Base-by-base conservation (phyloP, 139 green algal genomes). In the Volvox reticuliferus region DNA sequence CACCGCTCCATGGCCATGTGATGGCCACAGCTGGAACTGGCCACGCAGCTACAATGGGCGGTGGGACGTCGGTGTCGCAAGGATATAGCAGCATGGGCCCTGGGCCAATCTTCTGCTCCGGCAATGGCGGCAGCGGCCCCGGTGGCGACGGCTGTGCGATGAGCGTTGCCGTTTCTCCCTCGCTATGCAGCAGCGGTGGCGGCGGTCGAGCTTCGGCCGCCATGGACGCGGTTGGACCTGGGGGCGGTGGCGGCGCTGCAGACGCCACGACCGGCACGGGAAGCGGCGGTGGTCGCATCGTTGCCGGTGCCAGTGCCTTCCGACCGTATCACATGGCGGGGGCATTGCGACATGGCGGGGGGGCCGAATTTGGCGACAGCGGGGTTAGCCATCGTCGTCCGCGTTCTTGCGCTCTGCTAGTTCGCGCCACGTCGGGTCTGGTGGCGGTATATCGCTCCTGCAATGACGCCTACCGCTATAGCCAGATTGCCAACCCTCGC, bases 391-490 rank as follows among this genome's bases (percentile, higher is more conserved):
- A 33, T 26, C 24, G 65, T 73, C 65, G 75, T 22, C 86, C 73
- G 55, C 73, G 73, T 12, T 65, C 86, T 20, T 85, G 75, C 75
- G 73, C 86, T 32, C 75, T 90, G 55, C 73, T 90, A 61, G 73
- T 90, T 12, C 50, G 55, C 2, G 75, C 73, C 24, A 90, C 86
- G 28, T 65, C 73, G 21, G 73, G 86, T 32, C 50, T 90, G 18
- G 86, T 90, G 30, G 73, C 73, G 6, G 55, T 63, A 14, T 90
- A 90, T 50, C 86, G 75, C 12, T 37, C 17, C 19, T 79, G 65
- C 55, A 84, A 84, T 33, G 22, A 85, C 30, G 71, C 79, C 62
- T 95, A 94, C 67, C 79, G 73, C 24, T 96, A 96, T 88, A 93
- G 36, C 61, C 65, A 88, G 26, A 63, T 79, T 30, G 36, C 67